These are phyloP conservation scores for Rasamsonia emersonii DNA, from an alignment of 2,329 filamentous ascomycete species.

Conservation along the genomic window DNA sequence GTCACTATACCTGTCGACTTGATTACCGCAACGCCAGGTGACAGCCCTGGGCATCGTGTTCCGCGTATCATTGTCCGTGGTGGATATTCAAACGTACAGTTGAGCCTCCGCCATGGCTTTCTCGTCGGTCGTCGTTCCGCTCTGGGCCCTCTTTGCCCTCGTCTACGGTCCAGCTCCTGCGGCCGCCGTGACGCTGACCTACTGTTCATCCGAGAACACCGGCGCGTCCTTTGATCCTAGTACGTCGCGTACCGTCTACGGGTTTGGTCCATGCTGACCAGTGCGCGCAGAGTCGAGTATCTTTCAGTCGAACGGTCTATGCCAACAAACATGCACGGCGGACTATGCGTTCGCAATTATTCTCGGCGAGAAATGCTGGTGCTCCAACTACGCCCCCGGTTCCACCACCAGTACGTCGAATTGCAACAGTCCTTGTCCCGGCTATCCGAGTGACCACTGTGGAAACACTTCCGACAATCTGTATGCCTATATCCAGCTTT, in stretches of 20 bases:
- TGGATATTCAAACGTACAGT: too few relatives aligned
- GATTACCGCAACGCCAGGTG: too few relatives aligned
- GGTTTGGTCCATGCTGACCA: background rate
- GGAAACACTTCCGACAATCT: slow-evolving; percentile 31
- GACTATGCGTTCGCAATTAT: slow-evolving; percentile 39
- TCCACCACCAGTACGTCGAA: slow-evolving; percentile 23
- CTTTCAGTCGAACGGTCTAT: slow-evolving; percentile 40
- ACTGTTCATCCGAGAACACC: slow-evolving; percentile 40
- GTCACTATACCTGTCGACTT: too few relatives aligned
- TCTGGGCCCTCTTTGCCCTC: slow-evolving; percentile 14
- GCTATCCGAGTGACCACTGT: slow-evolving; percentile 39
- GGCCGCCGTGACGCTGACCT: slow-evolving; percentile 21
- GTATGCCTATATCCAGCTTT: slow-evolving; percentile 36
- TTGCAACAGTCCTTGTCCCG: slow-evolving; percentile 37
- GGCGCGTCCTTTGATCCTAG: slow-evolving; percentile 28
- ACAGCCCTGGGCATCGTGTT: too few relatives aligned
- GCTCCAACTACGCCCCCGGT: slow-evolving; percentile 38
- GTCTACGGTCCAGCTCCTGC: slow-evolving; percentile 17
- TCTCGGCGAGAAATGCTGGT: slow-evolving; percentile 41
- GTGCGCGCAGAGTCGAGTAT: slow-evolving; percentile 25
- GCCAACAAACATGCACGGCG: slow-evolving; percentile 27
- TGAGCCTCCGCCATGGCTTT: too few relatives aligned
- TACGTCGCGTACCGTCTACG: slow-evolving; percentile 19
- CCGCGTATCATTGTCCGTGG: too few relatives aligned
- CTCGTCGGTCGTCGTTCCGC: too few relatives aligned